Base-by-base conservation (phyloP, 805 yeast species). In the Yarrowia deformans region DNA sequence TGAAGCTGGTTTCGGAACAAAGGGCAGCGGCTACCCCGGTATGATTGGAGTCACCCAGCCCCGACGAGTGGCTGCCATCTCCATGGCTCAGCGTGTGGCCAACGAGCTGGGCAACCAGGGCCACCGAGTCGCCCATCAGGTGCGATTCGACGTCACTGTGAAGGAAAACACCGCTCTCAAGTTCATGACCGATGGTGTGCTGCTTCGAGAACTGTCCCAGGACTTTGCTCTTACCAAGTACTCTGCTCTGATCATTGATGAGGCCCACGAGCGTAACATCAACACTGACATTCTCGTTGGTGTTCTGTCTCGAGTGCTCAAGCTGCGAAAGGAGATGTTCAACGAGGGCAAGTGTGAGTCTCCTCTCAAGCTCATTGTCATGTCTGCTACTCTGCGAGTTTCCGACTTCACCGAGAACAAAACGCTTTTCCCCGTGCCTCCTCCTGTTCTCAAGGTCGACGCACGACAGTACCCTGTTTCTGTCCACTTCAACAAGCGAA, bases 31-130 rank as follows among this genome's bases (percentile, higher is more conserved):
- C 8, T 86, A 87, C 13, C 94, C 97, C 0, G 98, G 98, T 0
- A 90, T 94, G 93, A 91, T 95, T 74, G 99, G 98, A 69, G 84
- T 95, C 32, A 95, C 99, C 0, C 99, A 95, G 79, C 97, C 97
- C 0, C 82, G 97, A 73, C 85, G 98, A 70, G 91, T 92, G 35
- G 97, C 97, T 2, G 95, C 96, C 0, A 88, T 88, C 77, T 87
- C 92, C 23, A 93, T 91, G 70, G 95, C 96, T 0, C 83, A 87
- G 72, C 85, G 98, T 76, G 98, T 94, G 0, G 85, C 93, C 35
- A 85, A 85, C 58, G 98, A 94, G 78, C 85, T 91, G 84, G 85
- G 84, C 3, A 87, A 88, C 23, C 75, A 78, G 42, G 97, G 97
- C 1, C 78, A 84, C 1, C 87, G 86, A 74, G 98, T 94, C 4